Evolutionary conservation across 2,329 filamentous ascomycete genomes (phyloP).

Genomic region (Didymella pinodella): DNA sequence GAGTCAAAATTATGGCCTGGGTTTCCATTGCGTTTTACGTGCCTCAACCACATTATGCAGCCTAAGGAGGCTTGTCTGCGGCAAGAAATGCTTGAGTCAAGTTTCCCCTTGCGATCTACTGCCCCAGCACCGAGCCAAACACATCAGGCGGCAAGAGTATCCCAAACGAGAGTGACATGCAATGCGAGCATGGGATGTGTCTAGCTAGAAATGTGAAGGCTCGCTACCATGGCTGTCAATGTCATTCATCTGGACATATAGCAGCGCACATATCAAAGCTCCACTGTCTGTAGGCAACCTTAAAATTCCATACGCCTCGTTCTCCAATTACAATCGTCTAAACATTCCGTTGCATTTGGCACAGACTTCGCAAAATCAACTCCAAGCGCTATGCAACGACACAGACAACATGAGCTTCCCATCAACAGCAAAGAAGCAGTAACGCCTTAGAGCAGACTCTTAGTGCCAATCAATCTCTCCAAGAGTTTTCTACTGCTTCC

Average conservation of each 20-base stretch:
- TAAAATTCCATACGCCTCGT: neutral
- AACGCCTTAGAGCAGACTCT: neutral
- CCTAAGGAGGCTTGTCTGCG: conserved; percentile 14
- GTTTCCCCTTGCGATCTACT: conserved; percentile 2
- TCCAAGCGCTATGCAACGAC: conserved; percentile 1
- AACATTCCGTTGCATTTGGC: neutral
- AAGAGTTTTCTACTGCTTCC: conserved; percentile 8
- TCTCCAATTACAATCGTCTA: neutral
- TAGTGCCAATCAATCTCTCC: neutral
- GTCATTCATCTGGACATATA: neutral
- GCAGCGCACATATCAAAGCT: neutral
- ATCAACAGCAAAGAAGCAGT: neutral
- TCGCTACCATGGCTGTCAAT: neutral
- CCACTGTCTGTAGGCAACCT: neutral
- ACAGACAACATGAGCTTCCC: neutral
- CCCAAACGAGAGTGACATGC: neutral
- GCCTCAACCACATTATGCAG: conserved; percentile 2
- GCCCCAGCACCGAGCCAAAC: neutral
- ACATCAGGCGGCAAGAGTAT: neutral
- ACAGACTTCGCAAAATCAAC: neutral
- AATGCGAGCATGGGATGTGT: neutral
- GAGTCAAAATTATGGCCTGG: conserved; percentile 4
- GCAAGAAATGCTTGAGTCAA: conserved; percentile 4
- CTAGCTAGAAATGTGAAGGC: neutral
- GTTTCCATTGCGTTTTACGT: neutral